Percentiles rank a stretch among this genome's conserved stretches.
Conservation (phyloP, 2,329 filamentous ascomycete species). For the Trichoderma koningiopsis region DNA sequence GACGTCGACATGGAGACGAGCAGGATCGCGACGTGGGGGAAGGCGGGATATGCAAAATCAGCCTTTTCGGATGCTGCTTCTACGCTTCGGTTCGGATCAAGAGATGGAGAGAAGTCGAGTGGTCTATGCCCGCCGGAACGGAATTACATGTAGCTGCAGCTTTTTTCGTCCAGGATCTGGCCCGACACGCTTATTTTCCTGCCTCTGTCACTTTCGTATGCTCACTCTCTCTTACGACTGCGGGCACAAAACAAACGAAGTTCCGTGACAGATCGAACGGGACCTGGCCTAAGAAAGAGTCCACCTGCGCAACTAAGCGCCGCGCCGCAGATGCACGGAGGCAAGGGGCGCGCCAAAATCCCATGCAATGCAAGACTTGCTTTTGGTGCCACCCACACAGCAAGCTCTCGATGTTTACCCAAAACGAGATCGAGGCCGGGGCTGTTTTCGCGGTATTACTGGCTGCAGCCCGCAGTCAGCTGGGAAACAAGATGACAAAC, state of each 20-base stretch:
- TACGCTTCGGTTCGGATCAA: not conserved
- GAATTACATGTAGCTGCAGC: conserved; percentile 19
- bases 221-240: not conserved
- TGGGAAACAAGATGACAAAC: not conserved
- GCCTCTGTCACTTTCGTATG: not conserved
- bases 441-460: not conserved
- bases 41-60: conserved; percentile 1
- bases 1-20: conserved; percentile 22
- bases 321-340: conserved; percentile 19
- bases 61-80: not conserved
- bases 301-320: conserved; percentile 17
- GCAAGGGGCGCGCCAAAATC: conserved; percentile 15
- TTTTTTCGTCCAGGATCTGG: not conserved
- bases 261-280: conserved; percentile 19
- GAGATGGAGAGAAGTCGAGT: not conserved
- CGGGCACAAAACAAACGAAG: conserved; percentile 17
- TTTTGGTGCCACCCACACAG: conserved; percentile 8
- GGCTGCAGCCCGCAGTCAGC: not conserved
- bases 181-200: not conserved
- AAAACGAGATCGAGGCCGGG: not conserved
- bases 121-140: conserved; percentile 23
- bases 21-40: conserved; percentile 16
- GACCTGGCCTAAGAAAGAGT: not conserved
- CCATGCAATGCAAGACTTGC: not conserved
- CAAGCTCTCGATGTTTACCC: not conserved